Base-by-base conservation (phyloP, 2,329 filamentous ascomycete genomes). In the Pseudocercospora fuligena region DNA sequence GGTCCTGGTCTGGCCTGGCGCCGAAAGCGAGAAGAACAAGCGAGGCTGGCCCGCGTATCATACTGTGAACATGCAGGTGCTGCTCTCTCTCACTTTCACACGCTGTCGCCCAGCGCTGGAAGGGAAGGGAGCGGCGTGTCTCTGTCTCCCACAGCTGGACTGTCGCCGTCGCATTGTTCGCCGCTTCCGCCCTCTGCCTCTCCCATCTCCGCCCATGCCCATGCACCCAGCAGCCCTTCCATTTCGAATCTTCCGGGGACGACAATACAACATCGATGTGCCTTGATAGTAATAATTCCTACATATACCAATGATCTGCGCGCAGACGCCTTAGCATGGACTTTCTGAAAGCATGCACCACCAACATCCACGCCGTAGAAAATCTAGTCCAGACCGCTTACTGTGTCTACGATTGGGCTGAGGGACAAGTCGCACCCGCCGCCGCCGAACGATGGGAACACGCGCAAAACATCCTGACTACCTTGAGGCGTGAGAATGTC, bases 261-360 rank as follows among this genome's bases (percentile, higher is more conserved):
- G 33, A 36, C 56, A 27, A 43, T 58, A 73, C 60, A 69, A 75
- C 62, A 70, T 65, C 56, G 64, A 74, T 69, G 70, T 75, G 16
- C 72, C 72, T 47, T 74, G 33, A 29, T 25, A 65, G 68, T 43
- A 14, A 51, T 16, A 21, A 25, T 29, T 23, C 33, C 40, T 43
- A 11, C 25, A 23, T 56, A 27, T 54, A 60, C 57, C 54, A 31
- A 56, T 58, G 62, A 67, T 43, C 61, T 43, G 40, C n/a, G 40
- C 40, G 40, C 40, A n/a, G 40, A 43, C 40, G 40, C 40, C 19
- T 8, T 53, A 67, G 67, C 65, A 78, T 78, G 75, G 77, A 79
- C 66, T 75, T 77, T 65, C 66, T 78, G 60, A 77, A 74, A 65
- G 64, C 68, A 49, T 78, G 76, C 72, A 72, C 67, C 29, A 78